Conservation (phyloP, 768 basidiomycete species). For the Leccinum olivaceopallidum region DNA sequence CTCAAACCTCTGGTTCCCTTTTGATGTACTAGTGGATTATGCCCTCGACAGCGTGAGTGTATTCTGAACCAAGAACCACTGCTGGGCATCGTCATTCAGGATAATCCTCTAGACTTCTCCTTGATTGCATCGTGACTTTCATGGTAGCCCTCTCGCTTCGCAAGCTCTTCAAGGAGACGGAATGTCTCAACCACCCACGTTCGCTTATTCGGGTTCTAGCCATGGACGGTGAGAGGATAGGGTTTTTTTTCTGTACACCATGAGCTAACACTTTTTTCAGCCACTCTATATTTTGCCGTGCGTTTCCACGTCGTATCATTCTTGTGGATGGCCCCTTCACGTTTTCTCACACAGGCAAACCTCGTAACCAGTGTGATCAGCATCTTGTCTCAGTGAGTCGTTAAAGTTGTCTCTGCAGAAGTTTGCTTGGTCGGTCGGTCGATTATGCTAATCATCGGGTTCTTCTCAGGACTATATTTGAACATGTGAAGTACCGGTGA, state of each 20-base stretch:
- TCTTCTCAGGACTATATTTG: not conserved
- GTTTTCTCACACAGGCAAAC: not conserved
- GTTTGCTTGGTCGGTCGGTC: not conserved
- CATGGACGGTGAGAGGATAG: slow-evolving; percentile 11
- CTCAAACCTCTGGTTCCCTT: not conserved
- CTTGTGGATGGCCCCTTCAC: not conserved
- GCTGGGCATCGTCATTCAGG: not conserved
- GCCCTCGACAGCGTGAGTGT: not conserved
- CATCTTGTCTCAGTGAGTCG: slow-evolving; percentile 10
- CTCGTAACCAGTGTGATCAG: not conserved
- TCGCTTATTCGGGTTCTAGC: not conserved
- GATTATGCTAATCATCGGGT: not conserved
- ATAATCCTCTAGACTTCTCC: not conserved
- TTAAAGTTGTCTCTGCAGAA: not conserved
- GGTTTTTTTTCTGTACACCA: not conserved
- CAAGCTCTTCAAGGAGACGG: not conserved
- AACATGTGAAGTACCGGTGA: not conserved
- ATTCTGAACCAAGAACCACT: not conserved
- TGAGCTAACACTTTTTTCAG: not conserved
- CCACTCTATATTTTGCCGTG: not conserved
- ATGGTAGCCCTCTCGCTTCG: slow-evolving; percentile 2
- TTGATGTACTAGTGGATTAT: not conserved
- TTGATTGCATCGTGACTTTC: not conserved
- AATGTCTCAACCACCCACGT: not conserved
- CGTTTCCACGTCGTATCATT: not conserved